These are phyloP conservation scores for Malassezia sp. DNA, from an alignment of 1,284 basidiomycete genomes.

Conservation along the genomic window DNA sequence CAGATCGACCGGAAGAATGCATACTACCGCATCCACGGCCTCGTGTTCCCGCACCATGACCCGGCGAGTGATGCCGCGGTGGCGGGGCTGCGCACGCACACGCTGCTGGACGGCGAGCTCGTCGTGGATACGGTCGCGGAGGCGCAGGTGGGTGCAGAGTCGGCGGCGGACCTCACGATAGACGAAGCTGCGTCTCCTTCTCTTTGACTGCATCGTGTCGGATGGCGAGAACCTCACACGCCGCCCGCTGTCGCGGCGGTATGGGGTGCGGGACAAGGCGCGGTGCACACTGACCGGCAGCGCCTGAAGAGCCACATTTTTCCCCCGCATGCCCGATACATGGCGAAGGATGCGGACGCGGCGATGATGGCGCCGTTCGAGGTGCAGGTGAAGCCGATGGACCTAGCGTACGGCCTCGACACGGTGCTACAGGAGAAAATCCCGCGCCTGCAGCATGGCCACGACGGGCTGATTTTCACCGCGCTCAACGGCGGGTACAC, in stretches of 20 bases:
- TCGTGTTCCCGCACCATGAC: slow-evolving; percentile 62
- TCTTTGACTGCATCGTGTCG: slow-evolving; percentile 85
- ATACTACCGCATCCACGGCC: slow-evolving; percentile 58
- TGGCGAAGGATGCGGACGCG: slow-evolving; percentile 58
- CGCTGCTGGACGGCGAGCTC: slow-evolving; percentile 85
- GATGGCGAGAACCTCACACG: slow-evolving; percentile 77
- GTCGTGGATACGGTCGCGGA: slow-evolving; percentile 68
- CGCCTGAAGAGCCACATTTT: slow-evolving; percentile 71
- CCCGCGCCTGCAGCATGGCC: slow-evolving; percentile 78
- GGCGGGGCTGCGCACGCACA: slow-evolving; percentile 54
- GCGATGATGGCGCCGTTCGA: slow-evolving; percentile 65
- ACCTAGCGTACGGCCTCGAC: slow-evolving; percentile 74
- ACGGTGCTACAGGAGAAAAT: slow-evolving; percentile 74
- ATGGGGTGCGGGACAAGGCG: too few relatives aligned
- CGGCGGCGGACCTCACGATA: slow-evolving; percentile 49
- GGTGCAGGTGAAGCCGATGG: slow-evolving; percentile 71
- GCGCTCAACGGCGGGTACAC: slow-evolving; percentile 72
- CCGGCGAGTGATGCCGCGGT: slow-evolving; percentile 15
- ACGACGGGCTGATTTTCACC: slow-evolving; percentile 94
- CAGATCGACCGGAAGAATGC: slow-evolving; percentile 80
- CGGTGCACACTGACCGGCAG: too few relatives aligned
- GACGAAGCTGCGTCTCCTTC: slow-evolving; percentile 69
- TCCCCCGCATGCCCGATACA: slow-evolving; percentile 64
- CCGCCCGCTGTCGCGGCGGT: slow-evolving; percentile 69
- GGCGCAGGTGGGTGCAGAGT: too few relatives aligned